phyloP scores from a whole-genome alignment of 352 stramenopile species.

The Phytopythium vexans region DNA sequence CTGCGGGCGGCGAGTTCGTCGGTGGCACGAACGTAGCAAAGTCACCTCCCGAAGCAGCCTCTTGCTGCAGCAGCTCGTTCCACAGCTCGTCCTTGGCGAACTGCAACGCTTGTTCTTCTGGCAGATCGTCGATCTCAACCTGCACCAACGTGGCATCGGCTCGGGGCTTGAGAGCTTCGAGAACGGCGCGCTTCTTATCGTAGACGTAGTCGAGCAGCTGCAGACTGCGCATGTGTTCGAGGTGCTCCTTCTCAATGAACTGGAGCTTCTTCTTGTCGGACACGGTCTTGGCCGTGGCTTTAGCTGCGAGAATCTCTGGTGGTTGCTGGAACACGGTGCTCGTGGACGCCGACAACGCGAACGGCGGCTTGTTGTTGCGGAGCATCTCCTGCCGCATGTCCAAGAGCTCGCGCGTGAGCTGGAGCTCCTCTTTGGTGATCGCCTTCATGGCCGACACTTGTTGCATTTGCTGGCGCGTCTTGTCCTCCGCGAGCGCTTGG shows the following conservation, averaged over 20 bases:
- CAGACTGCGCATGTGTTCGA: conserved; percentile 65
- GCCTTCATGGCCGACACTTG: conserved; percentile 45
- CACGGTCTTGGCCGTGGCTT: conserved; percentile 46
- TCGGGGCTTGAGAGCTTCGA: conserved; percentile 42
- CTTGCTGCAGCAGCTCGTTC: conserved; percentile 36
- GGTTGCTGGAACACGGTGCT: conserved; percentile 68
- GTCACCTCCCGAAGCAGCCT: conserved; percentile 22
- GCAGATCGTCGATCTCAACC: conserved; percentile 27
- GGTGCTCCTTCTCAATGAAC: conserved; percentile 51
- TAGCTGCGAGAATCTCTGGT: conserved; percentile 60
- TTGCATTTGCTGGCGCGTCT: conserved; percentile 20
- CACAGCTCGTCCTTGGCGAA: conserved; percentile 46
- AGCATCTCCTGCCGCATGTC: conserved; percentile 45
- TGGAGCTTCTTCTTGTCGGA: conserved; percentile 36
- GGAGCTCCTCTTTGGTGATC: conserved; percentile 45
- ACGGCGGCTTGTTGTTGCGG: conserved; percentile 35
- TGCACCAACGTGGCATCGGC: conserved; percentile 53
- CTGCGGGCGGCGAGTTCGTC: conserved; percentile 59
- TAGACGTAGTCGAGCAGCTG: conserved; percentile 74
- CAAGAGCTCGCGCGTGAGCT: conserved; percentile 36
- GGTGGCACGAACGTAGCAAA: conserved; percentile 46
- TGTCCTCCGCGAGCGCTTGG: conserved; percentile 44
- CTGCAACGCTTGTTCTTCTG: conserved; percentile 23
- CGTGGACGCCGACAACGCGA: conserved; percentile 57
- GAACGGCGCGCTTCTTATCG: conserved; percentile 49